These are phyloP conservation scores for Talaromyces amestolkiae DNA, from an alignment of 2,329 filamentous ascomycete genomes.

Conservation along the genomic window DNA sequence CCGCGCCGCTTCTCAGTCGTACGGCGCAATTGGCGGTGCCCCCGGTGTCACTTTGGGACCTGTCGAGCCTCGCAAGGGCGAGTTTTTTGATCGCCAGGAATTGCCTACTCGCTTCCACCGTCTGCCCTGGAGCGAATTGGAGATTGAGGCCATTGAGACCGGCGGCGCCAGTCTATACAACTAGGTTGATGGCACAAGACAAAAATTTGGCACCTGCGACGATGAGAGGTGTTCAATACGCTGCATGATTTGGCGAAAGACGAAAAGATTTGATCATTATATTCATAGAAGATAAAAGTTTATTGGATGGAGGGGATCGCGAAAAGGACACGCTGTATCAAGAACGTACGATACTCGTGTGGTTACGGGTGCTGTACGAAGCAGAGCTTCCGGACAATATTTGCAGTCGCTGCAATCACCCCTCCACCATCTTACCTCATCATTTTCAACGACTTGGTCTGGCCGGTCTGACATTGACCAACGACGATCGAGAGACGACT, in stretches of 20 bases:
- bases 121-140: constrained; percentile 67
- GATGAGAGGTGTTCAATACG: not conserved
- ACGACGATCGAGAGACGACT: not conserved
- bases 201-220: not conserved
- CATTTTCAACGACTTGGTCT: not conserved
- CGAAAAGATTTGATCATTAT: constrained; percentile 3
- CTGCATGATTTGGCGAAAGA: constrained; percentile 6
- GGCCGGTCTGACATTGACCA: not conserved
- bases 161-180: constrained; percentile 72
- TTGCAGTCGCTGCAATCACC: not conserved
- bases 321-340: not conserved
- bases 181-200: constrained; percentile 30
- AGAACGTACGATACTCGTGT: not conserved
- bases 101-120: constrained; percentile 81
- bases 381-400: not conserved
- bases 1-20: constrained; percentile 34
- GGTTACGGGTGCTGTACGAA: not conserved
- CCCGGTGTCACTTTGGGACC: constrained; percentile 70
- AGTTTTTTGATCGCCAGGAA: constrained; percentile 86
- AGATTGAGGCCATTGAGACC: constrained; percentile 95
- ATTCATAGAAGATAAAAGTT: constrained; percentile 5
- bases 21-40: constrained; percentile 54
- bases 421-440: not conserved
- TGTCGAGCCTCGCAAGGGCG: constrained; percentile 66
- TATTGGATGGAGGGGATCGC: not conserved